A percentile compares a stretch with the other conserved stretches of the same genome.
Evolutionary conservation across 225 moss, liverwort and hornwort species (phyloP).

Genomic region (Neckera pumila): DNA sequence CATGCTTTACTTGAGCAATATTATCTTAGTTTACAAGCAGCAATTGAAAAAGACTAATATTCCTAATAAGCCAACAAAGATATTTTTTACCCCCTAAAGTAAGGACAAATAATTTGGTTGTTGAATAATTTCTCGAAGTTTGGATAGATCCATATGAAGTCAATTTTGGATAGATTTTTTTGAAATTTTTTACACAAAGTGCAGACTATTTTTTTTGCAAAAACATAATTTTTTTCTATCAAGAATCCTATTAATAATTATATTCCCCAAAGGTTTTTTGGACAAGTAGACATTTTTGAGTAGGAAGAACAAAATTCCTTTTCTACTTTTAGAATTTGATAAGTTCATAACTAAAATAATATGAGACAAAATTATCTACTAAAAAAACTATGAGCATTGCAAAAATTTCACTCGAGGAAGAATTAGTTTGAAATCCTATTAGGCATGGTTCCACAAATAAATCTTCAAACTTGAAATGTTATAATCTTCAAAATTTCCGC

Average conservation of each 20-base stretch:
- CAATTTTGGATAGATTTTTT: not conserved
- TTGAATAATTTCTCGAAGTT: not conserved
- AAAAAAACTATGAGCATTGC: not conserved
- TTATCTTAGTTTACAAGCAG: not conserved
- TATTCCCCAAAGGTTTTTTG: fast-evolving
- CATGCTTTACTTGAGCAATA: no score
- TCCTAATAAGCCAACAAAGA: not conserved
- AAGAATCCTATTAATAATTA: not conserved
- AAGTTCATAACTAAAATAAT: not conserved
- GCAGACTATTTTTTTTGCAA: fast-evolving
- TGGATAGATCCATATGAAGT: not conserved
- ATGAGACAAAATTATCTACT: not conserved
- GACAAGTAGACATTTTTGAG: fast-evolving
- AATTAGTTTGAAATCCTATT: not conserved
- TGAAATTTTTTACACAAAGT: not conserved
- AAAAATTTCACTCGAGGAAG: not conserved
- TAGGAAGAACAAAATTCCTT: fast-evolving
- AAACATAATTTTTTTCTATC: not conserved
- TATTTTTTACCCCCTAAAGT: fast-evolving
- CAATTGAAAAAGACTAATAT: not conserved
- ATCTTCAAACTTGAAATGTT: not conserved
- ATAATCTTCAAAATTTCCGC: not conserved
- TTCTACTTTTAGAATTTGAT: not conserved
- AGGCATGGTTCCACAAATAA: no score
- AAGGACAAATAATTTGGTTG: not conserved